These are phyloP conservation scores for Purpureocillium takamizusanense DNA, from an alignment of 2,329 filamentous ascomycete genomes.

Conservation along the genomic window DNA sequence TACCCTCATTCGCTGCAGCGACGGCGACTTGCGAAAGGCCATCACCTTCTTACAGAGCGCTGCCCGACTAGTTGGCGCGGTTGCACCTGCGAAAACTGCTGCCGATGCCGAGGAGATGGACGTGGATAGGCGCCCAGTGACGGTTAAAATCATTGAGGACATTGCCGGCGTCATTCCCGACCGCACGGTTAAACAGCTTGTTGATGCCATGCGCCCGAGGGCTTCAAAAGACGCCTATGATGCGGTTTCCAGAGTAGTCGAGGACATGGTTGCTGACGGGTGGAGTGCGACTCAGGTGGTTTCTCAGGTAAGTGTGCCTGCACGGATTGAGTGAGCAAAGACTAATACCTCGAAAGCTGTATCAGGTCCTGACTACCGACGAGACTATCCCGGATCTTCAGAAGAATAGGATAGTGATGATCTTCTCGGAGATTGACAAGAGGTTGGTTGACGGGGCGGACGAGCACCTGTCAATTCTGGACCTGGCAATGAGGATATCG, in stretches of 20 bases:
- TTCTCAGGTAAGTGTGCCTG: constrained; percentile 49
- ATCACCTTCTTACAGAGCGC: constrained; percentile 95
- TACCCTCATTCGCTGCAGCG: constrained; percentile 75
- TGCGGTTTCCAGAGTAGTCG: constrained; percentile 68
- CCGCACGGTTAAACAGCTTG: constrained; percentile 58
- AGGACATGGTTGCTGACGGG: constrained; percentile 88
- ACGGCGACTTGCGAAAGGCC: constrained; percentile 90
- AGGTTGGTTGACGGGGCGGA: constrained; percentile 88
- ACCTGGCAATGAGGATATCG: constrained; percentile 74
- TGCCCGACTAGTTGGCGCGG: constrained; percentile 75
- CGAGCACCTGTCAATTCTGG: constrained; percentile 85
- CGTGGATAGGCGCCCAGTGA: constrained; percentile 52
- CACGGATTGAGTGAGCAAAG: constrained; percentile 3
- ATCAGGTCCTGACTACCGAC: constrained; percentile 73
- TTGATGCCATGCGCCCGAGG: constrained; percentile 67
- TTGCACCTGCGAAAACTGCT: constrained; percentile 32
- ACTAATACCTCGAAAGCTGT: constrained; percentile 45
- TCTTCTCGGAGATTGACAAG: constrained; percentile 94
- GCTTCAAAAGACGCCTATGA: constrained; percentile 58
- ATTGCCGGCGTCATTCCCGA: constrained; percentile 92
- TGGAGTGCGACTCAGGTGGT: constrained; percentile 93
- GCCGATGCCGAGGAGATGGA: constrained; percentile 56
- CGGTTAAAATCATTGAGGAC: constrained; percentile 76
- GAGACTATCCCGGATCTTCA: constrained; percentile 75
- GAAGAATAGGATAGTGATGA: constrained; percentile 81